Evolutionary conservation across 768 basidiomycete species (phyloP), one percentile per base, ranked within the genome.

Genomic region (Termitomyces sp.): DNA sequence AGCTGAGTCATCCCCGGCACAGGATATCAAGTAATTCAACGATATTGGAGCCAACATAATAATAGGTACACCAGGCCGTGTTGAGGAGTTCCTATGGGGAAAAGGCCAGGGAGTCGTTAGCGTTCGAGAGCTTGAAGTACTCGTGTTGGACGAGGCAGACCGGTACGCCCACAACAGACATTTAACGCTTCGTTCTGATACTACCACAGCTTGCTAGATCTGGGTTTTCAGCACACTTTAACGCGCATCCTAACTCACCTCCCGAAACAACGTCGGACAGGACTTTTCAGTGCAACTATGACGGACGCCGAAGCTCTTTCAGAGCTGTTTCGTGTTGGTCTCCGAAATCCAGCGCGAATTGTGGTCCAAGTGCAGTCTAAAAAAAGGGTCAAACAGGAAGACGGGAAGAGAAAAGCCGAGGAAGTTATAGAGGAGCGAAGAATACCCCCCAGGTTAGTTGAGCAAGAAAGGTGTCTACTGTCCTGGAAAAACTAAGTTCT

Each of bases 271-370:
- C 84, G 97, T 20, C 86, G 97, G 54, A 98, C 96, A 0, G 96
- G 97, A 24, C 82, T 98, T 32, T 99, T 98, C 76, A 96, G 94
- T 67, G 97, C 97, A 16, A 99, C 97, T 4, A 98, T 99, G 97
- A 97, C 96, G 6, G 97, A 99, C 69, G 90, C 87, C 2, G 87
- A 89, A 69, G 92, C 91, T 9, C 78, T 98, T 44, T 92, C 94
- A 7, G 94, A 98, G 72, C 83, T 98, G 52, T 91, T 97, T 3
- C 90, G 95, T 13, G 88, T 94, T 20, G 95, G 97, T 0, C 75
- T 99, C 60, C 84, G 97, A 48, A 99, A 98, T 73, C 95, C 97
- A 28, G 93, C 95, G 2, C 88, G 94, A 22, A 83, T 99, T 32
- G 86, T 96, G 22, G 97, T 99, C 70, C 95, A 92, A 72, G 92